These are phyloP conservation scores for Chlorella ohadii DNA, from an alignment of 139 green algal genomes.

Conservation along the genomic window DNA sequence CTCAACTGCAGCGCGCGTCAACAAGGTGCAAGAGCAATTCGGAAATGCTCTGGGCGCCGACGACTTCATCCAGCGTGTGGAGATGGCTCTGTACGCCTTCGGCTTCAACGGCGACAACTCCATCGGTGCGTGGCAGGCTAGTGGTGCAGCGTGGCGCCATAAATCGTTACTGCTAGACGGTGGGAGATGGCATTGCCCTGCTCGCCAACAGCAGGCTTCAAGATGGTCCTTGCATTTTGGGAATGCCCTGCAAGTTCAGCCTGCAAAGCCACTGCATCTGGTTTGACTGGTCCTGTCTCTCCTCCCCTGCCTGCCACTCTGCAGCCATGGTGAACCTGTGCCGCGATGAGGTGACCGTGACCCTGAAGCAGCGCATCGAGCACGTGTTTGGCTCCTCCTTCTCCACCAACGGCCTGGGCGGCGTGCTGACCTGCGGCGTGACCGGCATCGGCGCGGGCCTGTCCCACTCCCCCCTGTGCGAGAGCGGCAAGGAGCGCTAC, in stretches of 20 bases:
- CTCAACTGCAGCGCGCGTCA: not conserved
- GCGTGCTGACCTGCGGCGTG: slow-evolving; percentile 82
- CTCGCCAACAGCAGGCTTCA: too few species aligned
- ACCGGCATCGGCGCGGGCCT: slow-evolving; percentile 72
- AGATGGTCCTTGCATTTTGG: too few species aligned
- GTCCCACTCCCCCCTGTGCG: slow-evolving; percentile 55
- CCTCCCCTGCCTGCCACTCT: too few species aligned
- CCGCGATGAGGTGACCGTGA: slow-evolving; percentile 86
- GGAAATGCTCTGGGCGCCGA: slow-evolving; percentile 73
- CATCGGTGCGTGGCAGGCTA: too few species aligned
- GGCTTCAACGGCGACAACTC: slow-evolving; percentile 67
- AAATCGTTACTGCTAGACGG: too few species aligned
- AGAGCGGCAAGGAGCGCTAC: slow-evolving; percentile 78
- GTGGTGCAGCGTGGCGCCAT: too few species aligned
- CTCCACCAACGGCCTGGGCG: slow-evolving; percentile 86
- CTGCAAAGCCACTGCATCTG: too few species aligned
- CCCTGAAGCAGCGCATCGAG: slow-evolving; percentile 79
- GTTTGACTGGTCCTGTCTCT: too few species aligned
- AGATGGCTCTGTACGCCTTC: slow-evolving; percentile 71
- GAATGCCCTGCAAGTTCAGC: too few species aligned
- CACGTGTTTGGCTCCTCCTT: slow-evolving; percentile 82
- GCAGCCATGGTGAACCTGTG: slow-evolving; percentile 86
- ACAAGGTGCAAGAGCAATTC: slow-evolving; percentile 48
- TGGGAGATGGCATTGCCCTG: too few species aligned
- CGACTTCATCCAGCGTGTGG: slow-evolving; percentile 82